Evolutionary conservation across 345 rosid species (phyloP).

Genomic region (Eucalyptus pauciflora): DNA sequence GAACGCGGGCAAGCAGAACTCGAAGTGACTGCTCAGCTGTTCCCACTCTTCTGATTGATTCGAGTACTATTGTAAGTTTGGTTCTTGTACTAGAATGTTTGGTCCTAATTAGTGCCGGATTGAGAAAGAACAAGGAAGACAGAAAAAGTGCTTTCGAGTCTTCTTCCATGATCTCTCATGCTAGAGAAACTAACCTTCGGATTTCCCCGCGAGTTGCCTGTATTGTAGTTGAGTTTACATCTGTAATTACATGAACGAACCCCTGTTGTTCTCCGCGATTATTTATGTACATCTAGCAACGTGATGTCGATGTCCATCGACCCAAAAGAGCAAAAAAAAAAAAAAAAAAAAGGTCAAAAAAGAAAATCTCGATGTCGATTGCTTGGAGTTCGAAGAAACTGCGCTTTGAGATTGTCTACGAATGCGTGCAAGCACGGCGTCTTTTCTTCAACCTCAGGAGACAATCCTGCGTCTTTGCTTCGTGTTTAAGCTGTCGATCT

Average conservation of each 20-base stretch:
- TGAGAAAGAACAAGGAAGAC: neutral
- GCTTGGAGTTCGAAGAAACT: neutral
- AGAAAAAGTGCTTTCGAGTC: neutral
- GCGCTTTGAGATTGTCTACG: neutral
- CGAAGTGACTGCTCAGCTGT: constrained; percentile 7
- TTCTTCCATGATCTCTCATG: neutral
- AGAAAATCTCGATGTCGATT: neutral
- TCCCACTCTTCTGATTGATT: neutral
- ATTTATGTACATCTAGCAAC: neutral
- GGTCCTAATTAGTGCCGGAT: neutral
- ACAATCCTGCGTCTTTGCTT: neutral
- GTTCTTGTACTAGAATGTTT: constrained; percentile 1
- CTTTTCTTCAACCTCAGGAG: neutral
- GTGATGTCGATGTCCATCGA: neutral
- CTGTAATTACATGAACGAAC: neutral
- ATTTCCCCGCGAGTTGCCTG: neutral
- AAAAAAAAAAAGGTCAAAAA: neutral
- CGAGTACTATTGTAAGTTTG: constrained; percentile 9
- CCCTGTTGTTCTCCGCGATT: neutral
- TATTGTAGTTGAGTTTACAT: neutral
- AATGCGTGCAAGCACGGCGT: neutral
- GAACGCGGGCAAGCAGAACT: constrained; percentile 42
- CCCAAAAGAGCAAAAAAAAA: neutral
- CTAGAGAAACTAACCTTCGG: neutral
- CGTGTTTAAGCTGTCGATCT: neutral